Conservation (phyloP, 306 rosid species). For the apple (Malus domestica) region DNA sequence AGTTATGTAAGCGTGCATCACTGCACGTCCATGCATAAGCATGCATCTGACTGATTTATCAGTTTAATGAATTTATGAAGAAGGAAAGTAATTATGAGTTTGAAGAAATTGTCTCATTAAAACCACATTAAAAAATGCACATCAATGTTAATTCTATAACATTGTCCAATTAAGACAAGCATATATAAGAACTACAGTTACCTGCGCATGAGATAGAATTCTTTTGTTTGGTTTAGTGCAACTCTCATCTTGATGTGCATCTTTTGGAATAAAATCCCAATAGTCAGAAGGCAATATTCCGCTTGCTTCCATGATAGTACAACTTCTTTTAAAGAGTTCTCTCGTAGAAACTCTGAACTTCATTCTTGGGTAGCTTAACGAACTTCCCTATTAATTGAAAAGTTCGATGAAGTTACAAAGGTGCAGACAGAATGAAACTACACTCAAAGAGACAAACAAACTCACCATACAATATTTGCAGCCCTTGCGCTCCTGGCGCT, state of each 20-base stretch:
- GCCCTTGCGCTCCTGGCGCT: constrained; percentile 28
- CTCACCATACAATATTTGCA: constrained; percentile 88
- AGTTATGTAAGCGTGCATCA: not conserved
- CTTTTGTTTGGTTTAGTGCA: constrained; percentile 38
- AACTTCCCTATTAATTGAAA: constrained; percentile 46
- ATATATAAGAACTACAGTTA: constrained; percentile 16
- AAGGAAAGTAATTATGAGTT: not conserved
- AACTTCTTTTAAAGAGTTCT: constrained; percentile 56
- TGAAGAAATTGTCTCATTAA: not conserved
- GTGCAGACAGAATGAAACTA: not conserved
- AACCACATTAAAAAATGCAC: not conserved
- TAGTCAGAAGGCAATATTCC: constrained; percentile 57
- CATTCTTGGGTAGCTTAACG: constrained; percentile 52
- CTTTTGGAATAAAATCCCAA: constrained; percentile 76
- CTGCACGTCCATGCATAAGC: not conserved
- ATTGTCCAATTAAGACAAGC: constrained; percentile 1
- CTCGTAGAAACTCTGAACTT: constrained; percentile 67
- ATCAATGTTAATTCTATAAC: constrained; percentile 3
- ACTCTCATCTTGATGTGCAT: constrained; percentile 56
- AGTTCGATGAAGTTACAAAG: constrained; percentile 13
- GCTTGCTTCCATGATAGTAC: constrained; percentile 57
- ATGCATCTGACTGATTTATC: not conserved
- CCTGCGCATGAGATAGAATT: constrained; percentile 81
- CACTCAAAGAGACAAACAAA: constrained; percentile 16
- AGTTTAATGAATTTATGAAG: not conserved